Percentiles rank a stretch among this genome's conserved stretches.
These are phyloP conservation scores for Bacidia rubella DNA, from an alignment of 495 filamentous ascomycete genomes.

Conservation along the genomic window DNA sequence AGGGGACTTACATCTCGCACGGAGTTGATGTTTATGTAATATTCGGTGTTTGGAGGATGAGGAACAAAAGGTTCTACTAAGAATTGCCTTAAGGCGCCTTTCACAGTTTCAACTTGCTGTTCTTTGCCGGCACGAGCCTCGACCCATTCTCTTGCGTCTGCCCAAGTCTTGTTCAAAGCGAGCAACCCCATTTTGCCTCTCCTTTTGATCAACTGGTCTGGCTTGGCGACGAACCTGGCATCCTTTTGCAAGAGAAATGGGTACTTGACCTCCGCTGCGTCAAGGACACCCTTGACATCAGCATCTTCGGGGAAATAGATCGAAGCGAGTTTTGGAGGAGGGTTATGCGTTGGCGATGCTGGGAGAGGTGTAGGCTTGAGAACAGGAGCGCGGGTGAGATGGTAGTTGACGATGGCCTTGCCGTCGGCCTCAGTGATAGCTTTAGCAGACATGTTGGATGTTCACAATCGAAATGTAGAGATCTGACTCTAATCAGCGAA, in stretches of 20 bases:
- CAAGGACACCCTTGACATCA: constrained; percentile 68
- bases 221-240: constrained; percentile 95
- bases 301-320: constrained; percentile 87
- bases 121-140: constrained; percentile 79
- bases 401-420: constrained; percentile 99
- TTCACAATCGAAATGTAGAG: background rate
- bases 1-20: constrained; percentile 63
- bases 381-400: constrained; percentile 93
- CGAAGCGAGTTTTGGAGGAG: constrained; percentile 77
- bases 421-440: constrained; percentile 97
- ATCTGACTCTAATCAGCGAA: no score
- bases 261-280: constrained; percentile 90
- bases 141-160: constrained; percentile 86
- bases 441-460: constrained; percentile 83
- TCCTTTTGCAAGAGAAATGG: constrained; percentile 77
- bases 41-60: constrained; percentile 83
- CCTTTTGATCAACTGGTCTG: constrained; percentile 98
- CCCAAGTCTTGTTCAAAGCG: constrained; percentile 93
- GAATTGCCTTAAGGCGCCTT: constrained; percentile 83
- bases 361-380: constrained; percentile 97
- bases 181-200: constrained; percentile 97
- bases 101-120: constrained; percentile 82
- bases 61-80: constrained; percentile 97
- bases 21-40: constrained; percentile 97
- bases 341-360: constrained; percentile 72